Percentiles rank a stretch among this genome's conserved stretches.
phyloP scores from a whole-genome alignment of 495 filamentous ascomycete genomes.

The Evernia prunastri region DNA sequence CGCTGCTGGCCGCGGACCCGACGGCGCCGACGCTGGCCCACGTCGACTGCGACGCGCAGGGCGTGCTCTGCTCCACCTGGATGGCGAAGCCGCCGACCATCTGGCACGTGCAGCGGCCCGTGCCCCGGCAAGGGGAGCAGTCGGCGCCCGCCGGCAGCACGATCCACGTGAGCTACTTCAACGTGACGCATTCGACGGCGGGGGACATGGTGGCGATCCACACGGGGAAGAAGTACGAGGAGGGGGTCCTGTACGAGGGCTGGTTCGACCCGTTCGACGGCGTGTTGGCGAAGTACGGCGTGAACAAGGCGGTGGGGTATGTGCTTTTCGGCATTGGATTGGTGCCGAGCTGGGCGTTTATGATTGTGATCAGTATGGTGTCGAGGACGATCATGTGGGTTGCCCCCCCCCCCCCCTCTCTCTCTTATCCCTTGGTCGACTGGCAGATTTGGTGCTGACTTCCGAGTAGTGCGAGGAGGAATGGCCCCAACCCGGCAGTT shows the following conservation, averaged over 20 bases:
- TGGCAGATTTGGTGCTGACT: background rate
- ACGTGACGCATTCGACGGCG: slow-evolving; percentile 57
- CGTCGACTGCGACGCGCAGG: slow-evolving; percentile 72
- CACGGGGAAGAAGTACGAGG: slow-evolving; percentile 52
- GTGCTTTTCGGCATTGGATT: slow-evolving; percentile 51
- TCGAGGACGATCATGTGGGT: slow-evolving; percentile 85
- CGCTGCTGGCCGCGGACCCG: slow-evolving; percentile 57
- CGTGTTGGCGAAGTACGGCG: slow-evolving; percentile 54
- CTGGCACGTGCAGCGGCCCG: slow-evolving; percentile 66
- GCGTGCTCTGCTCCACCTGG: slow-evolving; percentile 79
- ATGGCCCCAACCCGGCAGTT: background rate
- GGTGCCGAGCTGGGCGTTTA: slow-evolving; percentile 64
- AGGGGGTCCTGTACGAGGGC: slow-evolving; percentile 56
- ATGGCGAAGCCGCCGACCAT: slow-evolving; percentile 61
- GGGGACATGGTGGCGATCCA: slow-evolving; percentile 59
- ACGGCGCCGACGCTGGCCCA: slow-evolving; percentile 63
- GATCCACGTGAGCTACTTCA: slow-evolving; percentile 55
- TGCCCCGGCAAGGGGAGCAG: slow-evolving; percentile 44
- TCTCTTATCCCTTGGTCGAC: background rate
- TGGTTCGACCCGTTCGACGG: slow-evolving; percentile 77
- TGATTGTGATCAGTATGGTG: slow-evolving; percentile 76
- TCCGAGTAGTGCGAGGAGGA: background rate
- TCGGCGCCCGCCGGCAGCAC: slow-evolving; percentile 38
- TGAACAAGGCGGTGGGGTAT: slow-evolving; percentile 64
- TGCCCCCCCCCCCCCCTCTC: background rate